Evolutionary conservation across 1,139 yeast genomes (phyloP).

Genomic region (Sugiyamaella novakii): DNA sequence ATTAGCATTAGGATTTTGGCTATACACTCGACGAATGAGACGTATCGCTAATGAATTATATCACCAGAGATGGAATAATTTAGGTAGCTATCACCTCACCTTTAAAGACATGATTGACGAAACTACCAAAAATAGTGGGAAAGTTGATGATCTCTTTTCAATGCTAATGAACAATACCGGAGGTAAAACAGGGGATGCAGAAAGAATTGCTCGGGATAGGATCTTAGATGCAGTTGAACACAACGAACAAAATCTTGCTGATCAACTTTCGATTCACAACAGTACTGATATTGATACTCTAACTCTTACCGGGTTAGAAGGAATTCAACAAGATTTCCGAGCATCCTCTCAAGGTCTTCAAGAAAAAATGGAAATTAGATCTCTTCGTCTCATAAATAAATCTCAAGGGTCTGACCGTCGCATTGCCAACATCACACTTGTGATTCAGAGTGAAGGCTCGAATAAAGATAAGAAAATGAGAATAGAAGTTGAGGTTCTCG

Average conservation of each 20-base stretch:
- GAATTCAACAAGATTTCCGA: slow-evolving; percentile 33
- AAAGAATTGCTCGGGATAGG: slow-evolving; percentile 29
- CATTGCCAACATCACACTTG: slow-evolving; percentile 29
- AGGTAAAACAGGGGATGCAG: slow-evolving; percentile 11
- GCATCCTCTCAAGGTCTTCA: slow-evolving; percentile 32
- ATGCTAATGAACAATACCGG: slow-evolving; percentile 6
- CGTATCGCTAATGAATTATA: slow-evolving; percentile 27
- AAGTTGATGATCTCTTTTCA: slow-evolving; percentile 8
- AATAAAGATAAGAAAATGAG: slow-evolving; percentile 24
- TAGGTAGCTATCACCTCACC: slow-evolving; percentile 34
- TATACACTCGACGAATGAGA: slow-evolving; percentile 29
- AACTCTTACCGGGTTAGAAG: slow-evolving; percentile 28
- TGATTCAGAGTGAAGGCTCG: slow-evolving; percentile 22
- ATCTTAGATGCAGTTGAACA: slow-evolving; percentile 31
- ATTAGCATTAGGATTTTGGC: slow-evolving; percentile 29
- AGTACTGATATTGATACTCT: slow-evolving; percentile 14
- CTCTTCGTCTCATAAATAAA: slow-evolving; percentile 24
- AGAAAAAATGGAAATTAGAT: slow-evolving; percentile 31
- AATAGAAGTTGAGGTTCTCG: slow-evolving; percentile 25
- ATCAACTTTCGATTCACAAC: slow-evolving; percentile 25
- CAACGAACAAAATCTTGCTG: slow-evolving; percentile 33
- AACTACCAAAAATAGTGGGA: slow-evolving; percentile 2
- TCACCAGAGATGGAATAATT: slow-evolving; percentile 36
- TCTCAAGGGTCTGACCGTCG: slow-evolving; percentile 12
- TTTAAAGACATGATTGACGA: slow-evolving; percentile 9